Percentiles rank a stretch among this genome's conserved stretches.
These are phyloP conservation scores for Metschnikowia koreensis DNA, from an alignment of 805 yeast species.

Conservation along the genomic window DNA sequence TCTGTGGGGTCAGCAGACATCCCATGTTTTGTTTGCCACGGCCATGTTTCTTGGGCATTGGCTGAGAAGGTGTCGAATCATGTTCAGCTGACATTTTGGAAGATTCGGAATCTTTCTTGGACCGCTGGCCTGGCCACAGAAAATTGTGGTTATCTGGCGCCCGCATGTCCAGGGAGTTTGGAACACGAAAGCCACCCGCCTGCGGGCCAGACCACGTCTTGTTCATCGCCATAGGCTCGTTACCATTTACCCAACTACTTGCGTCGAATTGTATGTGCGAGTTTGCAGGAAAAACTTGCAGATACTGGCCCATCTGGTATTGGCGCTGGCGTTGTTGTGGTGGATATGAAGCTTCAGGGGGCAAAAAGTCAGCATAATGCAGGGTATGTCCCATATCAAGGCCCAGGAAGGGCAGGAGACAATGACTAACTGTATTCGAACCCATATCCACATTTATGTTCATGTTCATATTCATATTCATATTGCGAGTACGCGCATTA, in stretches of 20 bases:
- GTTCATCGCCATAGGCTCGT: not conserved
- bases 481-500: not conserved
- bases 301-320: slow-evolving; percentile 6
- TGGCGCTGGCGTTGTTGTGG: slow-evolving; percentile 35
- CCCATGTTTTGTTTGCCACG: not conserved
- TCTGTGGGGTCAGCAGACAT: slow-evolving; percentile 1
- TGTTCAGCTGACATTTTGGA: too few relatives aligned
- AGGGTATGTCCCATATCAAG: slow-evolving; percentile 21
- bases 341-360: slow-evolving; percentile 33
- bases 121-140: not conserved
- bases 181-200: not conserved
- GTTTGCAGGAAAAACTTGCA: slow-evolving; percentile 1
- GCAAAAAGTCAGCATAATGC: slow-evolving; percentile 29
- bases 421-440: not conserved
- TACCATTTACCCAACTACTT: not conserved
- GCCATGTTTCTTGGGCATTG: not conserved
- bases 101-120: not conserved
- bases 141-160: not conserved
- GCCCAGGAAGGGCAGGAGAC: slow-evolving; percentile 8
- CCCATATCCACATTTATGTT: not conserved
- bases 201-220: not conserved
- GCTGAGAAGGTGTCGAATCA: too few relatives aligned
- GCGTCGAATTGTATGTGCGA: not conserved
- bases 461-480: not conserved
- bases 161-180: slow-evolving; percentile 1